Conservation (phyloP, 2,329 filamentous ascomycete genomes). For the Colletotrichum gloeosporioides region DNA sequence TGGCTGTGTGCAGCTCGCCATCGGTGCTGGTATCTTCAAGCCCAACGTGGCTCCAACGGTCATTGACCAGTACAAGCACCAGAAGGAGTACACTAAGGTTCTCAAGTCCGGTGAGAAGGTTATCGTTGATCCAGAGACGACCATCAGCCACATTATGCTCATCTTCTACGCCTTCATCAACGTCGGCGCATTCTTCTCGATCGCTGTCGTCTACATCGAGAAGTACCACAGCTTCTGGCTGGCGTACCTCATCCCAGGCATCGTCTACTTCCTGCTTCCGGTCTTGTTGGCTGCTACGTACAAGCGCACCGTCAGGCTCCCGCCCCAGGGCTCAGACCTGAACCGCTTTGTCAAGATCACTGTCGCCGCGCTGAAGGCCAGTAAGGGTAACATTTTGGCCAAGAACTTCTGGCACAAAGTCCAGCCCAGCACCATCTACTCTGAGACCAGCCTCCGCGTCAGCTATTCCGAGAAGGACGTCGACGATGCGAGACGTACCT, state of each 20-base stretch:
- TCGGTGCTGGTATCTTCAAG: conserved; percentile 76
- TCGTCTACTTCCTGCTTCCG: conserved; percentile 66
- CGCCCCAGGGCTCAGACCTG: conserved; percentile 71
- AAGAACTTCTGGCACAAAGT: conserved; percentile 64
- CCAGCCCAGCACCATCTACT: conserved; percentile 56
- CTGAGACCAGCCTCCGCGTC: conserved; percentile 53
- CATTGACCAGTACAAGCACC: conserved; percentile 64
- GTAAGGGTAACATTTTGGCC: conserved; percentile 57
- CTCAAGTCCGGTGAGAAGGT: conserved; percentile 65
- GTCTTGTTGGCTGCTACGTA: conserved; percentile 61
- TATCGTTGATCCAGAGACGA: conserved; percentile 72
- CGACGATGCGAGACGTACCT: conserved; percentile 64
- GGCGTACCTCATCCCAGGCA: conserved; percentile 46
- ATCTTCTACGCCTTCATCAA: conserved; percentile 66
- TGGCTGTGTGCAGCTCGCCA: conserved; percentile 33
- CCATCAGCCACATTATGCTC: conserved; percentile 69
- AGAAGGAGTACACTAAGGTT: conserved; percentile 45
- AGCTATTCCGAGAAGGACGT: conserved; percentile 70
- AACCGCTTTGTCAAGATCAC: conserved; percentile 63
- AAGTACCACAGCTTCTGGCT: conserved; percentile 58
- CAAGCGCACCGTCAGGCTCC: conserved; percentile 59
- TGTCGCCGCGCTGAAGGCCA: conserved; percentile 55
- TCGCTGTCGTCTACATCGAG: conserved; percentile 57
- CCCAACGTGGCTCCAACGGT: conserved; percentile 73
- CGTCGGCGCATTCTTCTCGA: conserved; percentile 56